Conservation (phyloP, 371 early-diverging fungal species). For the Blastocladiella emersonii region DNA sequence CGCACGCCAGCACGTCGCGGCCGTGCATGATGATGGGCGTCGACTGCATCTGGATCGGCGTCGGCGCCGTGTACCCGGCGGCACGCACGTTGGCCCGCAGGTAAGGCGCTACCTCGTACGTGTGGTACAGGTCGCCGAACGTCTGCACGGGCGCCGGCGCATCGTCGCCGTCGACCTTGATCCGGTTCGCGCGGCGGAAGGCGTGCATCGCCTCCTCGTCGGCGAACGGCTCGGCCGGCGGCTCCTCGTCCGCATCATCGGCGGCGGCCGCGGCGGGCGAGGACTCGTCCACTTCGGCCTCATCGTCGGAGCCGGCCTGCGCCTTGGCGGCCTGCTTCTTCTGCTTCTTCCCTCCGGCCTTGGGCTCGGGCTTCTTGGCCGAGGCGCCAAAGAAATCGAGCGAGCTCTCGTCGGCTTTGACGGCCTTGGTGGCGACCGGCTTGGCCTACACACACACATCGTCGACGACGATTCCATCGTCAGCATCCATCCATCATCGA, state of each 20-base stretch:
- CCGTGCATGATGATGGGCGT: conserved; percentile 64
- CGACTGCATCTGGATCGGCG: conserved; percentile 92
- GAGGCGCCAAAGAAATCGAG: too few species aligned
- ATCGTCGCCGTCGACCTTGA: conserved; percentile 73
- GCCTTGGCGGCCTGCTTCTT: too few species aligned
- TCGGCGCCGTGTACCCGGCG: conserved; percentile 65
- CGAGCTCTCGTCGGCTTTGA: too few species aligned
- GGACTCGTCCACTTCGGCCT: too few species aligned
- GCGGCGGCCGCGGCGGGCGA: neutral
- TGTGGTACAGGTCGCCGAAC: conserved; percentile 57
- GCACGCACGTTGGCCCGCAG: conserved; percentile 48
- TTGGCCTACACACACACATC: too few species aligned
- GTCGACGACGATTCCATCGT: too few species aligned
- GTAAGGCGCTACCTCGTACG: conserved; percentile 50
- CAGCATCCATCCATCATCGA: too few species aligned
- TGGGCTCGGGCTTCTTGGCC: too few species aligned
- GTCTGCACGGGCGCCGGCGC: conserved; percentile 67
- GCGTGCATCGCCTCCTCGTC: neutral
- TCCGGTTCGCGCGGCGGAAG: conserved; percentile 55
- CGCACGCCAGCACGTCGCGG: conserved; percentile 81
- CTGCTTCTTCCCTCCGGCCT: too few species aligned
- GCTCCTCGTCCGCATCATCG: neutral
- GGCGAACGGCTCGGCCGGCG: neutral
- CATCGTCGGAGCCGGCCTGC: too few species aligned
- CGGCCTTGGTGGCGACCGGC: too few species aligned